These are phyloP conservation scores for Fusarium sp. DNA, from an alignment of 2,329 filamentous ascomycete genomes.

Conservation along the genomic window DNA sequence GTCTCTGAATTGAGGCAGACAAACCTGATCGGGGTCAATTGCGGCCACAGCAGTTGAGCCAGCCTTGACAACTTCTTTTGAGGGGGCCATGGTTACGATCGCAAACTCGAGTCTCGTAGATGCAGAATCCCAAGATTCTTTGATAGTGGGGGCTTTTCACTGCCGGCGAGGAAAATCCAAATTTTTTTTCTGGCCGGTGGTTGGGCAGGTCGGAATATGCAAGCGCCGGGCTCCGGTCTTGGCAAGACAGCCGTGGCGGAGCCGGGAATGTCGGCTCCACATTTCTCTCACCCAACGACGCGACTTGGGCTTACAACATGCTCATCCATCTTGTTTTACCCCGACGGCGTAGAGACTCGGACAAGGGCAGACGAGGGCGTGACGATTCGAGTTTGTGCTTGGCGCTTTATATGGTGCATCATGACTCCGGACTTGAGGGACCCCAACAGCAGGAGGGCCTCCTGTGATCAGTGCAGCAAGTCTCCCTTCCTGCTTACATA, in stretches of 20 bases:
- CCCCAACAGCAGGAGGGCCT: conserved; percentile 42
- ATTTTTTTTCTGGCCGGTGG: conserved; percentile 49
- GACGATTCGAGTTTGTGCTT: neutral
- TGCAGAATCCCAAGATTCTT: conserved; percentile 21
- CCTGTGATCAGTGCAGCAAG: conserved; percentile 48
- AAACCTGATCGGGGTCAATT: conserved; percentile 62
- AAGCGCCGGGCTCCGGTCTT: conserved; percentile 51
- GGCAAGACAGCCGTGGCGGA: conserved; percentile 23
- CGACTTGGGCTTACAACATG: conserved; percentile 29
- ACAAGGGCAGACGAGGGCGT: neutral
- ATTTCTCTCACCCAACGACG: conserved; percentile 23
- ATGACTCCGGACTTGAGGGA: conserved; percentile 35
- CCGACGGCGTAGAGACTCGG: neutral
- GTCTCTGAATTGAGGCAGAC: conserved; percentile 12
- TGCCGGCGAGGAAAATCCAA: conserved; percentile 46
- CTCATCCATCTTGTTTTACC: conserved; percentile 5
- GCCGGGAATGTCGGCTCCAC: conserved; percentile 38
- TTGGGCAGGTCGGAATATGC: conserved; percentile 55
- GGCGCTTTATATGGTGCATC: neutral
- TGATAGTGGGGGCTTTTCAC: conserved; percentile 50
- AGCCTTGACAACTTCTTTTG: conserved; percentile 57
- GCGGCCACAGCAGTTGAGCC: conserved; percentile 52
- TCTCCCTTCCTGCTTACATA: conserved; percentile 15
- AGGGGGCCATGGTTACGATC: conserved; percentile 58
- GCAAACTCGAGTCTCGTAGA: conserved; percentile 6